phyloP scores from a whole-genome alignment of 352 stramenopile species.

The Phytophthora citricola region DNA sequence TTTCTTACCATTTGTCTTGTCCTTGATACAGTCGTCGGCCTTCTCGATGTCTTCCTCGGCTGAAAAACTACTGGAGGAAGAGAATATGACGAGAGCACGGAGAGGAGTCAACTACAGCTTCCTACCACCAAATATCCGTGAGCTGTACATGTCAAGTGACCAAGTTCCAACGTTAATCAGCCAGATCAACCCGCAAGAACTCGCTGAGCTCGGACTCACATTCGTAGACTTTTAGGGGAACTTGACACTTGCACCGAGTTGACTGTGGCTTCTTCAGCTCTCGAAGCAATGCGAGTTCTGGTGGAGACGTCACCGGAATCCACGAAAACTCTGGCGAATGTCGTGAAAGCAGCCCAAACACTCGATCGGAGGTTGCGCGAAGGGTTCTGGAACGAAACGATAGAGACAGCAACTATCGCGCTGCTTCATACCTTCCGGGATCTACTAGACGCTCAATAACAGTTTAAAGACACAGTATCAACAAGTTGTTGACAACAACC shows the following conservation, averaged over 20 bases:
- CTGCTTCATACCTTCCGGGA: constrained; percentile 54
- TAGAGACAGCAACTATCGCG: constrained; percentile 42
- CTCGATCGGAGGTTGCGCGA: constrained; percentile 53
- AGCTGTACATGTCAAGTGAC: constrained; percentile 39
- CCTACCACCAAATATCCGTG: constrained; percentile 42
- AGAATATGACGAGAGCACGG: constrained; percentile 11
- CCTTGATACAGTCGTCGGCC: constrained; percentile 32
- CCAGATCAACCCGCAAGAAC: constrained; percentile 26
- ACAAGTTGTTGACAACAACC: not conserved
- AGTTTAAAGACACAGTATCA: constrained; percentile 3
- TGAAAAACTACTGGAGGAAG: constrained; percentile 26
- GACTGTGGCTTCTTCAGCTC: constrained; percentile 31
- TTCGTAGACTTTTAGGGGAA: constrained; percentile 57
- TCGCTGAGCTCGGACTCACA: constrained; percentile 35
- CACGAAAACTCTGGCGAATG: constrained; percentile 40
- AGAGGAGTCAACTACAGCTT: constrained; percentile 50
- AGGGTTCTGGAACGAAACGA: constrained; percentile 43
- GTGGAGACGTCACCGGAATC: constrained; percentile 30
- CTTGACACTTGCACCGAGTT: constrained; percentile 49
- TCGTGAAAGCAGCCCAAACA: constrained; percentile 42
- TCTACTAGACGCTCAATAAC: constrained; percentile 40
- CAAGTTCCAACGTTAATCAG: constrained; percentile 7
- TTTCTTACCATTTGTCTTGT: constrained; percentile 3
- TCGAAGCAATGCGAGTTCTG: constrained; percentile 51
- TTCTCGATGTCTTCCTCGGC: constrained; percentile 40